Conservation (phyloP, 495 filamentous ascomycete species). For the Penicillium crystallinum region DNA sequence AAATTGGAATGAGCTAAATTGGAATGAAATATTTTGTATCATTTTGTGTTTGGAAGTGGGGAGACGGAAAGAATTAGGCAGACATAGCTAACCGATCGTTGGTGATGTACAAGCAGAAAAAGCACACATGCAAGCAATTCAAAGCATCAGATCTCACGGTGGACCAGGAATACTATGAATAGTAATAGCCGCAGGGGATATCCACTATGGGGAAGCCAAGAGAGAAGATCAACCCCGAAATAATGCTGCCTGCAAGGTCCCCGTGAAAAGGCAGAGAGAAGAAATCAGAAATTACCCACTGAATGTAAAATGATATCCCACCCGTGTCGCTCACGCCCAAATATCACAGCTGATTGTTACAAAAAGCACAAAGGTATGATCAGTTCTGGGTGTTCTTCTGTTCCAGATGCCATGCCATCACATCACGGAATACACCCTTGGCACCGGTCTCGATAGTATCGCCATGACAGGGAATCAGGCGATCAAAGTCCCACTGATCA, state of each 20-base stretch:
- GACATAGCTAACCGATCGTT: too few species aligned
- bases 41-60: too few species aligned
- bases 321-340: neutral
- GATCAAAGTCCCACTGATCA: constrained; percentile 76
- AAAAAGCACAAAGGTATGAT: neutral
- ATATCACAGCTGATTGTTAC: too few species aligned
- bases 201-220: neutral
- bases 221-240: neutral
- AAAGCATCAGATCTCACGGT: too few species aligned
- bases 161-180: too few species aligned
- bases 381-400: constrained; percentile 25
- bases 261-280: neutral
- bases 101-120: too few species aligned
- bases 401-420: constrained; percentile 81
- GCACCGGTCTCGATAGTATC: constrained; percentile 77
- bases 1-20: too few species aligned
- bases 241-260: constrained; percentile 4
- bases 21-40: too few species aligned
- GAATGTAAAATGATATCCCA: neutral
- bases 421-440: constrained; percentile 71
- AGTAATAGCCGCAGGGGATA: too few species aligned
- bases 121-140: too few species aligned
- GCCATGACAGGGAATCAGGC: constrained; percentile 88
- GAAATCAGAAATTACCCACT: neutral
- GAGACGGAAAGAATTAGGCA: too few species aligned